A percentile compares a stretch with the other conserved stretches of the same genome.
These are phyloP conservation scores for Eremothecium sinecaudum DNA, from an alignment of 1,139 yeast genomes.

Conservation along the genomic window DNA sequence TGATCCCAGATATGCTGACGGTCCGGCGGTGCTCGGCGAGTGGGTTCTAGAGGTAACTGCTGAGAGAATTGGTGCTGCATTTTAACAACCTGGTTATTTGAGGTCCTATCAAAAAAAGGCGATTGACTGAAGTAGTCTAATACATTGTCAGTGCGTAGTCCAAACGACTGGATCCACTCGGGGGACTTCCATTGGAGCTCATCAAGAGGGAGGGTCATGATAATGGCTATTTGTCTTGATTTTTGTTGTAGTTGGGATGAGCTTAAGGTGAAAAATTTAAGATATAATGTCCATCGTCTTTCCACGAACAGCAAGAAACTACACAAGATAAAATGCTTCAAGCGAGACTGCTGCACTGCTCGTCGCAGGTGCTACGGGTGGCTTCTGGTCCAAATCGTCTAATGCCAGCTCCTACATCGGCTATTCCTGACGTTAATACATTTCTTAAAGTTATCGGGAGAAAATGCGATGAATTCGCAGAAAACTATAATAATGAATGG, in stretches of 20 bases:
- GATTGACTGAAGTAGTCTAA: conserved; percentile 87
- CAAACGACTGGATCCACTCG: conserved; percentile 88
- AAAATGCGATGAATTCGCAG: conserved; percentile 54
- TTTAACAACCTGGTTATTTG: conserved; percentile 86
- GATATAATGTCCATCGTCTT: no score
- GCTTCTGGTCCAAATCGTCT: conserved; percentile 10
- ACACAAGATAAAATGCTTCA: conserved; percentile 17
- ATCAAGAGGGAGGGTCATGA: conserved; percentile 56
- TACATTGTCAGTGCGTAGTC: conserved; percentile 79
- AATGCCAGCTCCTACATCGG: conserved; percentile 39
- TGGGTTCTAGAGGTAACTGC: conserved; percentile 14
- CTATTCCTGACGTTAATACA: conserved; percentile 63
- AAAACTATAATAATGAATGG: conserved; percentile 66
- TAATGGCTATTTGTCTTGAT: no score
- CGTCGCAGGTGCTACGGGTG: conserved; percentile 9
- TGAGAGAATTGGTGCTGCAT: conserved; percentile 78
- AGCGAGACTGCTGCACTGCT: conserved; percentile 14
- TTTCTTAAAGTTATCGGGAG: conserved; percentile 75
- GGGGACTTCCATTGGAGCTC: conserved; percentile 97
- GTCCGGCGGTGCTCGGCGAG: conserved; percentile 9
- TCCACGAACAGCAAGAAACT: neutral
- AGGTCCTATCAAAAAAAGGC: conserved; percentile 89
- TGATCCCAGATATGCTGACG: conserved; percentile 17
- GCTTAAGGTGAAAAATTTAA: neutral
- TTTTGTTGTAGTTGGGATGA: neutral